Percentiles rank a stretch among this genome's conserved stretches.
Conservation (phyloP, 768 basidiomycete species). For the Boletellus emodensis region DNA sequence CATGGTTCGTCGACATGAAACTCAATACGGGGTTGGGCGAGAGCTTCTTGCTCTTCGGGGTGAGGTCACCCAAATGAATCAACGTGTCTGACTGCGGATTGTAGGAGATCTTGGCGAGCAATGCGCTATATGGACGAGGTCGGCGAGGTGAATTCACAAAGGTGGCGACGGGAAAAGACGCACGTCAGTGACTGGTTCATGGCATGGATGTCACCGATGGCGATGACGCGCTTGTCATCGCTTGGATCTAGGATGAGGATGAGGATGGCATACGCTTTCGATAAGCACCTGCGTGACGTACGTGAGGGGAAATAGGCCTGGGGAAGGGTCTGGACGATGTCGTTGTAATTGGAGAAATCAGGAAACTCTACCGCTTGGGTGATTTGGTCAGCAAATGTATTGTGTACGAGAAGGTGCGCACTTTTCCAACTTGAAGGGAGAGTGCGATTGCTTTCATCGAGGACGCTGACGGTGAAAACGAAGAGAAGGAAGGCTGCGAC, state of each 20-base stretch:
- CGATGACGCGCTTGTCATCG: constrained; percentile 53
- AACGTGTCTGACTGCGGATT: constrained; percentile 59
- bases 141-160: background rate
- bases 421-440: constrained; percentile 9
- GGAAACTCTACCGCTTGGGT: constrained; percentile 30
- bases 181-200: constrained; percentile 67
- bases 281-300: constrained; percentile 21
- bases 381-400: background rate
- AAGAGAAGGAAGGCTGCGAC: constrained; percentile 42
- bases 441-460: constrained; percentile 4
- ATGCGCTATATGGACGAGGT: constrained; percentile 38
- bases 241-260: constrained; percentile 40
- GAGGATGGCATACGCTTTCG: background rate
- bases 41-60: constrained; percentile 55
- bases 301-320: constrained; percentile 52
- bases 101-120: constrained; percentile 63
- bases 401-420: no score
- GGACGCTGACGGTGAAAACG: constrained; percentile 36
- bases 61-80: constrained; percentile 80
- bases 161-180: constrained; percentile 21
- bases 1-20: constrained; percentile 58
- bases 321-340: constrained; percentile 39
- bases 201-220: constrained; percentile 89
- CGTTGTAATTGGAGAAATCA: constrained; percentile 56
- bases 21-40: constrained; percentile 61